Evolutionary conservation across 2,329 filamentous ascomycete genomes (phyloP), one percentile per base, ranked within the genome.

Genomic region (Penicillium sp.): DNA sequence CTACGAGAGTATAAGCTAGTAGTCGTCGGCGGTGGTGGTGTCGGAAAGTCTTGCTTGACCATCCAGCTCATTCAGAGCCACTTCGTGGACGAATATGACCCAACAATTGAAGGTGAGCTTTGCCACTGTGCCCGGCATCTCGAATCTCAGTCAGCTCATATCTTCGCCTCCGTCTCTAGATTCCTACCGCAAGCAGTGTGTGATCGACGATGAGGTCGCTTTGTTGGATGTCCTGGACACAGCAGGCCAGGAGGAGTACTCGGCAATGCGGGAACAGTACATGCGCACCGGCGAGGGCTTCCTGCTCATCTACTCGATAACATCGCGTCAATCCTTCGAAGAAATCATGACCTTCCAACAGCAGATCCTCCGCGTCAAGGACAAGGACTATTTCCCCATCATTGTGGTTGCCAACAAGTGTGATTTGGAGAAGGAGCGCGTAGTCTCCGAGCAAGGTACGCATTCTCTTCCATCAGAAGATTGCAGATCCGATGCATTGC

Each of bases 381-480:
- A 98, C 82, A 98, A 96, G 86, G 95, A 99, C 80, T 96, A 97
- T 77, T 99, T 99, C 82, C 95, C 95, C 68, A 98, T 99, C 82
- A 96, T 98, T 57, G 90, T 99, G 46, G 95, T 98, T 43, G 95
- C 92, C 69, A 99, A 99, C 86, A 99, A 99, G 84, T 97, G 93
- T 80, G 95, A 99, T 91, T 81, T 99, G 75, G 93, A 97, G 72
- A 83, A 83, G 68, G 93, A 99, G 79, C 86, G 95, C 72, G 90
- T 93, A 70, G 95, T 99, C 58, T 90, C 91, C 63, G 88, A 89
- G 80, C 88, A 96, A 86, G 93, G 93, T 96, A 84, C 63, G 86
- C 79, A 35, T 22, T 9, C 24, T n/a, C n/a, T 22, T 24, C 13
- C 26, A 50, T 60, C 31, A 54, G 52, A 35, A 35, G 19, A 10